These are phyloP conservation scores for Pseudonitzschia delicatissima DNA, from an alignment of 108 stramenopile species.

Conservation along the genomic window DNA sequence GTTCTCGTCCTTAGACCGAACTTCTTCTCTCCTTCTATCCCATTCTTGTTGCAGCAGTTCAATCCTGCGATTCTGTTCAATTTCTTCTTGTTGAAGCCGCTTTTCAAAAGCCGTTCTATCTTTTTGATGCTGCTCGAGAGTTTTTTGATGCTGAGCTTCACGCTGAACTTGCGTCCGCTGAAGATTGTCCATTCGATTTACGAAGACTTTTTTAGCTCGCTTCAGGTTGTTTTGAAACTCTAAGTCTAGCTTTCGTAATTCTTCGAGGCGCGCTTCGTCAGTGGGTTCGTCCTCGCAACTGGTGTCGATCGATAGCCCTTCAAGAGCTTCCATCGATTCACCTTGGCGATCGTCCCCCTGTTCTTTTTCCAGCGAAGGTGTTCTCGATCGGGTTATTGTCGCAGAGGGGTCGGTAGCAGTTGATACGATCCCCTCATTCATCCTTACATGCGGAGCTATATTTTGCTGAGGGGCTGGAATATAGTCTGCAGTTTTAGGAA, in stretches of 20 bases:
- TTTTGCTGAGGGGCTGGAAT: slow-evolving; percentile 2
- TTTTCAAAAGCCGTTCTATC: slow-evolving; percentile 84
- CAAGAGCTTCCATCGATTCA: slow-evolving; percentile 10
- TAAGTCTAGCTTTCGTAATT: slow-evolving; percentile 65
- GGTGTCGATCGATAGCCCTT: slow-evolving; percentile 23
- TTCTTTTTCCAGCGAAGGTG: neutral
- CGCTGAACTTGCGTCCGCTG: slow-evolving; percentile 70
- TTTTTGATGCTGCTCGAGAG: slow-evolving; percentile 83
- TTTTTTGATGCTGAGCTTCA: slow-evolving; percentile 83
- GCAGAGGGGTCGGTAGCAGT: neutral
- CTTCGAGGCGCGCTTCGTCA: slow-evolving; percentile 47
- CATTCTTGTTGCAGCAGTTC: slow-evolving; percentile 72
- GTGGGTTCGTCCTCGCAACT: slow-evolving; percentile 35
- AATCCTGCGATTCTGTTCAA: slow-evolving; percentile 73
- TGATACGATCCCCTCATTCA: neutral
- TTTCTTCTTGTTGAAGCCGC: slow-evolving; percentile 73
- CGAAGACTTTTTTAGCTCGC: slow-evolving; percentile 78
- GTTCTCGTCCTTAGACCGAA: slow-evolving; percentile 16
- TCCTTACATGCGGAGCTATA: neutral
- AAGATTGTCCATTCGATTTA: slow-evolving; percentile 84
- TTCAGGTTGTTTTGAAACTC: slow-evolving; percentile 80
- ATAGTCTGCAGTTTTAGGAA: neutral
- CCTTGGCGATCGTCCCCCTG: neutral
- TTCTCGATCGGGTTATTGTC: neutral
- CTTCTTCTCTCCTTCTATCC: slow-evolving; percentile 35